Evolutionary conservation across 495 filamentous ascomycete species (phyloP).

Genomic region (Chaetomidium leptoderma): DNA sequence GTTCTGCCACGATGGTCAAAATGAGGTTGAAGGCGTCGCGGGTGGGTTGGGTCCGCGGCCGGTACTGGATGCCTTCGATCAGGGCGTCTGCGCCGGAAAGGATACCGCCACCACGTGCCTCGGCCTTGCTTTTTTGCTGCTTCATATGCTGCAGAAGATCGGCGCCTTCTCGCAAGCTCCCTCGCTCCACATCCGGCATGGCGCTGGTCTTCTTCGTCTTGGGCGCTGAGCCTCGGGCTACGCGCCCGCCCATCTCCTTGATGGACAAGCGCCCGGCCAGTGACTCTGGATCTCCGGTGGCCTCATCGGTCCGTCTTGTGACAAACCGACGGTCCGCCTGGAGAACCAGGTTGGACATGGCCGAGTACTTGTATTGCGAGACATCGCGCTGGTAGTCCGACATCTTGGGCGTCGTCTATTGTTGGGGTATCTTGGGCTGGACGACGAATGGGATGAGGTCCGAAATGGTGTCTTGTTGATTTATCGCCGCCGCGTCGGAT

Average conservation of each 20-base stretch:
- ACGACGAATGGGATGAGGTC: neutral
- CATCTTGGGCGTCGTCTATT: constrained; percentile 49
- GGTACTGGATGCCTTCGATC: constrained; percentile 78
- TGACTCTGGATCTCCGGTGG: constrained; percentile 95
- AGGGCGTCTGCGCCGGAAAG: constrained; percentile 79
- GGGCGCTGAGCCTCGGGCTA: constrained; percentile 72
- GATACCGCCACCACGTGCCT: constrained; percentile 73
- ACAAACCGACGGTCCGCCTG: constrained; percentile 97
- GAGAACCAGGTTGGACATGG: constrained; percentile 99
- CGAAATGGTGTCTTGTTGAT: neutral
- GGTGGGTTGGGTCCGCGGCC: constrained; percentile 86
- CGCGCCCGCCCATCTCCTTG: constrained; percentile 85
- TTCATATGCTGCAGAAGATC: constrained; percentile 84
- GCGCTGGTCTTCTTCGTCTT: constrained; percentile 69
- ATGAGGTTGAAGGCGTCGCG: constrained; percentile 95
- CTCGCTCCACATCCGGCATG: constrained; percentile 66
- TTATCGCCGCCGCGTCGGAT: constrained; percentile 15
- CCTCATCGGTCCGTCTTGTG: constrained; percentile 85
- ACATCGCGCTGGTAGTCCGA: constrained; percentile 82
- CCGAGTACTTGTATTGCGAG: constrained; percentile 98
- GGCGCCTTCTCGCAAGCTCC: constrained; percentile 74
- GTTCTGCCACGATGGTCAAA: constrained; percentile 78
- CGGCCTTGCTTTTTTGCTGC: constrained; percentile 80
- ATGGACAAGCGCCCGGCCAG: constrained; percentile 90
- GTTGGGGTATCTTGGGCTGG: constrained; percentile 5